phyloP scores from a whole-genome alignment of 2,329 filamentous ascomycete genomes.

The Cercospora sp. region DNA sequence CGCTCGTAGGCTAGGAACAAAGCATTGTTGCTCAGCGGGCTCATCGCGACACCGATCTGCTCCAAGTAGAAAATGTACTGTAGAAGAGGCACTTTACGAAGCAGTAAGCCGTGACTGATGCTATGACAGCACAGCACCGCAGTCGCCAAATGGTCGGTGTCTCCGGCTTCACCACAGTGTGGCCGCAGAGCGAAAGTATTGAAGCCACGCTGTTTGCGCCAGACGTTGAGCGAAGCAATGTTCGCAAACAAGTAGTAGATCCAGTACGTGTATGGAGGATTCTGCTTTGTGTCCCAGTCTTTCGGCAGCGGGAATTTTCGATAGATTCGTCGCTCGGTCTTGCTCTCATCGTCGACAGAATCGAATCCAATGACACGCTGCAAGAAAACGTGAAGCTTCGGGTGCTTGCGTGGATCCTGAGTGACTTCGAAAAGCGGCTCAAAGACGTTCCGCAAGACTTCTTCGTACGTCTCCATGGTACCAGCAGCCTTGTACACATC shows the following conservation, averaged over 20 bases:
- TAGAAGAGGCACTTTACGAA: slow-evolving; percentile 89
- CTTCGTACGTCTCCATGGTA: slow-evolving; percentile 84
- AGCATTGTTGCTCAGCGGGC: slow-evolving; percentile 96
- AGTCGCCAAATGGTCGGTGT: slow-evolving; percentile 92
- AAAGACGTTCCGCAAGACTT: slow-evolving; percentile 88
- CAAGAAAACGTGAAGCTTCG: slow-evolving; percentile 90
- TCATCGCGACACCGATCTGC: slow-evolving; percentile 98
- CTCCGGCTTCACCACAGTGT: slow-evolving; percentile 94
- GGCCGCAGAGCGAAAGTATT: slow-evolving; percentile 92
- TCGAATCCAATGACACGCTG: slow-evolving; percentile 96
- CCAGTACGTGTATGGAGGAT: slow-evolving; percentile 98
- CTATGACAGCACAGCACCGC: slow-evolving; percentile 91
- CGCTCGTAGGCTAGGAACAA: slow-evolving; percentile 94
- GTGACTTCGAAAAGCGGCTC: slow-evolving; percentile 94
- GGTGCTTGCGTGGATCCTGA: slow-evolving; percentile 78
- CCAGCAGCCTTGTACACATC: slow-evolving; percentile 91
- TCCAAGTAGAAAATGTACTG: slow-evolving; percentile 98
- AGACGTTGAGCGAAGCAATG: slow-evolving; percentile 86
- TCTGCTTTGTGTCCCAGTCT: slow-evolving; percentile 87
- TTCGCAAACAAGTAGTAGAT: slow-evolving; percentile 97
- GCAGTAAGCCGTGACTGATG: slow-evolving; percentile 88
- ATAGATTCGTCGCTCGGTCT: slow-evolving; percentile 89
- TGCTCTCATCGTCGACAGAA: slow-evolving; percentile 97
- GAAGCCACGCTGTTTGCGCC: slow-evolving; percentile 87
- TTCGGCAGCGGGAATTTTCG: slow-evolving; percentile 91